Base-by-base conservation (phyloP, 805 yeast genomes). In the Clavispora carvajalis region DNA sequence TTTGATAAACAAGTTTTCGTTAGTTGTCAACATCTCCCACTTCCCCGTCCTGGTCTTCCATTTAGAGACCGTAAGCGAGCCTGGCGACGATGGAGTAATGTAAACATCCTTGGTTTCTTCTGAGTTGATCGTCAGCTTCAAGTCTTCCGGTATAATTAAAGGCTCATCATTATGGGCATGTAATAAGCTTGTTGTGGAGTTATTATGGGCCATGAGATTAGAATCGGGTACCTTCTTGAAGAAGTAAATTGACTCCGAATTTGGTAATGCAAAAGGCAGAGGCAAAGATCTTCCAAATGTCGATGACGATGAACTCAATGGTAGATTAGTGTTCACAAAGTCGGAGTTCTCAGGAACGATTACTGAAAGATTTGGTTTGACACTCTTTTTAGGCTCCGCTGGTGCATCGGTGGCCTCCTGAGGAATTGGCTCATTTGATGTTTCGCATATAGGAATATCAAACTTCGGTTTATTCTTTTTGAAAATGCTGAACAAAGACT, bases 201-300 rank as follows among this genome's bases (percentile, higher is more conserved):
- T 25, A 17, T 37, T 37, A 11, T 36, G 38, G 18, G 36, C 19
- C 36, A 19, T 19, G 36, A n/a, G 10, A 22, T 31, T 31, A 9
- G 24, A 12, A 37, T 11, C 24, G 54, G 52, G n/a, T 54, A 63
- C 8, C n/a, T 28, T 28, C 38, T 63, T 67, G 54, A 68, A 68
- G 46, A 65, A 69, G 37, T 64, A 56, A 22, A 57, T 59, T 0
- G 73, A 66, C 0, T 72, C 64, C 1, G 73, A 67, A 4, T 69
- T 62, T 1, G 74, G 74, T 47, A 68, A 57, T n/a, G 73, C 73
- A 54, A 69, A 69, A 7, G 74, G 67, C 37, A 63, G 57, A 7
- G 70, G 69, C 17, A 59, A 38, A 1, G 52, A 41, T 10, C 51
- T 47, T 15, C 57, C 46, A 7, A 51, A 41, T 7, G 39, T 37